These are phyloP conservation scores for Zygosaccharomyces bisporus DNA, from an alignment of 805 yeast genomes.

Conservation along the genomic window DNA sequence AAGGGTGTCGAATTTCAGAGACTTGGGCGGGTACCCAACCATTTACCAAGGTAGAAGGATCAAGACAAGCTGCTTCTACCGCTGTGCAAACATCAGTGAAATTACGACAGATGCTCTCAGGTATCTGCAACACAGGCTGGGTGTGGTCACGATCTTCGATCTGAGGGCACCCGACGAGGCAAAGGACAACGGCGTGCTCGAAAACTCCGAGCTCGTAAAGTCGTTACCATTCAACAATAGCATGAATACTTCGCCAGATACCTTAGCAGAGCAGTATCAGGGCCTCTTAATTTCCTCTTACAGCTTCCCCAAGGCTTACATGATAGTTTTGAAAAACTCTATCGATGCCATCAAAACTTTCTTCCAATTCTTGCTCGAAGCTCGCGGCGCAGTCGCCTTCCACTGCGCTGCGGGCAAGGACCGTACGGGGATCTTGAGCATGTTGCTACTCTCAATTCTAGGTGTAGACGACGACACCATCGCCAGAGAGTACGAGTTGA, in stretches of 20 bases:
- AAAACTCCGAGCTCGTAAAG: slow-evolving; percentile 27
- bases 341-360: slow-evolving; percentile 45
- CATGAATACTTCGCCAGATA: slow-evolving; percentile 60
- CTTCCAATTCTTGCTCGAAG: slow-evolving; percentile 53
- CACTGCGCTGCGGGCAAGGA: slow-evolving; percentile 90
- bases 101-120: slow-evolving; percentile 50
- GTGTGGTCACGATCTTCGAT: slow-evolving; percentile 57
- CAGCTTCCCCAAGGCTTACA: slow-evolving; percentile 62
- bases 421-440: slow-evolving; percentile 71
- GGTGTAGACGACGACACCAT: slow-evolving; percentile 66
- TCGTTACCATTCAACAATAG: slow-evolving; percentile 56
- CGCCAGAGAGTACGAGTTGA: slow-evolving; percentile 73
- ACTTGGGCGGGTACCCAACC: slow-evolving; percentile 69
- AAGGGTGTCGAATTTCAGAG: slow-evolving; percentile 63
- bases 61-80: slow-evolving; percentile 50
- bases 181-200: slow-evolving; percentile 29
- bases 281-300: slow-evolving; percentile 55
- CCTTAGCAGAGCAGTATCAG: slow-evolving; percentile 52
- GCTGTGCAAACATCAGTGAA: slow-evolving; percentile 58
- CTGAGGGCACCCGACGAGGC: slow-evolving; percentile 61
- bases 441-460: slow-evolving; percentile 57
- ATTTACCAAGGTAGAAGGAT: slow-evolving; percentile 40
- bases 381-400: slow-evolving; percentile 53
- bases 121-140: slow-evolving; percentile 32
- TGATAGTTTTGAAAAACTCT: slow-evolving; percentile 52